Evolutionary conservation across 306 rosid genomes (phyloP).

Genomic region (Dryas alaskensis): DNA sequence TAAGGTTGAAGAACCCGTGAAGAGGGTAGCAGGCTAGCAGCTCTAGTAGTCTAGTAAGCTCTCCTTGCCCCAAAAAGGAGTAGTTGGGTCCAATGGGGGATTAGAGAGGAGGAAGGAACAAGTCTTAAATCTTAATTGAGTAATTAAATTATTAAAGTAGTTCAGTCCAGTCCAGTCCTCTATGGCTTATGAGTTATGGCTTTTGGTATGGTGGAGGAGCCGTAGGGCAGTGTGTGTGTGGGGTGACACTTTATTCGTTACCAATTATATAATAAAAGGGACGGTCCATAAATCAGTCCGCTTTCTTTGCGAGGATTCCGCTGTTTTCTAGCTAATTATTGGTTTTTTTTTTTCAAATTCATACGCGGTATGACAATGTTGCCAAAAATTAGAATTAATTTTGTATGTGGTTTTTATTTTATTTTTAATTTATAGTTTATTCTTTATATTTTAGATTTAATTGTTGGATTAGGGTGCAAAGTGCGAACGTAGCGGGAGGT

Average conservation of each 20-base stretch:
- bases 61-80: not conserved
- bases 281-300: slow-evolving; percentile 13
- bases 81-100: not conserved
- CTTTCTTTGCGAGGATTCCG: slow-evolving; percentile 34
- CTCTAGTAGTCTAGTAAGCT: no score
- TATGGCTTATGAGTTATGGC: not conserved
- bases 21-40: not conserved
- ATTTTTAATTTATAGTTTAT: not conserved
- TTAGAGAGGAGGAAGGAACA: no score
- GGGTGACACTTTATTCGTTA: slow-evolving; percentile 1
- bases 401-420: not conserved
- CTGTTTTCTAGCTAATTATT: slow-evolving; percentile 9
- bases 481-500: not conserved
- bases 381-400: not conserved
- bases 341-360: not conserved
- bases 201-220: slow-evolving; percentile 1
- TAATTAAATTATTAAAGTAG: no score
- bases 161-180: no score
- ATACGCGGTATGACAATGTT: not conserved
- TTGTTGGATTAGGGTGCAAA: slow-evolving; percentile 7
- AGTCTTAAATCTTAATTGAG: no score
- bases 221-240: not conserved
- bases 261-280: not conserved
- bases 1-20: slow-evolving; percentile 10
- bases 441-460: not conserved